Conservation (phyloP, 306 rosid species). For the Citrullus mucosospermus region DNA sequence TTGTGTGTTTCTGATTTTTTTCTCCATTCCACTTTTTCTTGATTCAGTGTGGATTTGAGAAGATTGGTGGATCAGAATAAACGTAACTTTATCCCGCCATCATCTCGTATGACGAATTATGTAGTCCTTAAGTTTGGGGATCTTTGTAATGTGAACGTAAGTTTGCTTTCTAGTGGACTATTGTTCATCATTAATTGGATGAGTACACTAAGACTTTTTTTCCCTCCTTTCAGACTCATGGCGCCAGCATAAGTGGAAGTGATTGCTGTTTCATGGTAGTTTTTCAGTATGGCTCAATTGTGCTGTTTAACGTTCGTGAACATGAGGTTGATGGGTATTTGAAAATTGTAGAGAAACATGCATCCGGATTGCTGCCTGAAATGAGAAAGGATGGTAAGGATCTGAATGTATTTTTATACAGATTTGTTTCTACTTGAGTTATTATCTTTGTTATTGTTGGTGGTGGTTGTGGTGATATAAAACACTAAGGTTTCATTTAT, state of each 20-base stretch:
- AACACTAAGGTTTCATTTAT: not conserved
- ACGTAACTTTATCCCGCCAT: slow-evolving; percentile 66
- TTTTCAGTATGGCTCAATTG: slow-evolving; percentile 93
- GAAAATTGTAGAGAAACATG: slow-evolving; percentile 65
- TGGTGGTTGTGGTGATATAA: not conserved
- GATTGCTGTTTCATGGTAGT: slow-evolving; percentile 75
- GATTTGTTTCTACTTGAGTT: not conserved
- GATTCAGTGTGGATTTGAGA: slow-evolving; percentile 80
- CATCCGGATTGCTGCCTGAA: slow-evolving; percentile 84
- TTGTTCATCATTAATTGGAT: not conserved
- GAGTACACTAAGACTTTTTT: slow-evolving; percentile 7
- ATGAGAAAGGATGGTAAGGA: slow-evolving; percentile 93
- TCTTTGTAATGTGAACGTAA: slow-evolving; percentile 41
- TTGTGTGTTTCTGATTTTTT: not conserved
- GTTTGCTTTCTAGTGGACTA: not conserved
- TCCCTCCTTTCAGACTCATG: slow-evolving; percentile 35
- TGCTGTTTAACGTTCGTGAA: slow-evolving; percentile 73
- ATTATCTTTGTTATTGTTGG: not conserved
- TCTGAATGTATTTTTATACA: not conserved
- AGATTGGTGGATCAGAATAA: slow-evolving; percentile 86
- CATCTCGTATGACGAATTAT: slow-evolving; percentile 88
- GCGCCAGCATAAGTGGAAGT: slow-evolving; percentile 59
- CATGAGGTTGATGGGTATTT: slow-evolving; percentile 58
- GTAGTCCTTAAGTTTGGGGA: slow-evolving; percentile 76
- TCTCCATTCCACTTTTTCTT: not conserved